Evolutionary conservation across 2,329 filamentous ascomycete genomes (phyloP).

Genomic region (Penicillium paneum): DNA sequence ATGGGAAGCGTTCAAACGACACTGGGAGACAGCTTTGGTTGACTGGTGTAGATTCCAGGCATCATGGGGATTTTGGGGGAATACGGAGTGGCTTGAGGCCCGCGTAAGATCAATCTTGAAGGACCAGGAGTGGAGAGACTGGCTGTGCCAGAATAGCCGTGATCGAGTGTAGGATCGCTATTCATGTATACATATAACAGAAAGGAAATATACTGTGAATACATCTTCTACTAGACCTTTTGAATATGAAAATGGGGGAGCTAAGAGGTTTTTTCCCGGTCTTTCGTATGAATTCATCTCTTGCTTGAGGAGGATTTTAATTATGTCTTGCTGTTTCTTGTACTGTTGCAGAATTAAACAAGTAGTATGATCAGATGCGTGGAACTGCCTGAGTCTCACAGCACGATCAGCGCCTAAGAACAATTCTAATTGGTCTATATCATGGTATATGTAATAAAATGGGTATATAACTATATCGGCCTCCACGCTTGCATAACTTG

Average conservation of each 20-base stretch:
- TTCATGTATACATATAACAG: neutral
- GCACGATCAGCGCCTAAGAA: neutral
- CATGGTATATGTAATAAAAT: neutral
- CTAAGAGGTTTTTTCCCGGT: too few relatives aligned
- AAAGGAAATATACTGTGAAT: neutral
- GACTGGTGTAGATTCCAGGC: slow-evolving; percentile 65
- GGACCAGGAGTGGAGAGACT: slow-evolving; percentile 47
- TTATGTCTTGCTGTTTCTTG: too few relatives aligned
- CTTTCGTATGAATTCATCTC: too few relatives aligned
- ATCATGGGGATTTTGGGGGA: slow-evolving; percentile 62
- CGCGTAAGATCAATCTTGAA: slow-evolving; percentile 51
- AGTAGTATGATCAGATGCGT: neutral
- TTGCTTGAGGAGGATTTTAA: too few relatives aligned
- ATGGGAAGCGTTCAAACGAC: slow-evolving; percentile 54
- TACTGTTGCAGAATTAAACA: too few relatives aligned
- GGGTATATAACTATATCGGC: slow-evolving; percentile 3
- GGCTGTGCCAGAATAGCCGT: slow-evolving; percentile 37
- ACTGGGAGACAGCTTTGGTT: slow-evolving; percentile 66
- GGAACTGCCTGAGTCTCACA: neutral
- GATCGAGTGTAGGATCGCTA: neutral
- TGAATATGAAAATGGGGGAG: neutral
- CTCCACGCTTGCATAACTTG: slow-evolving; percentile 8
- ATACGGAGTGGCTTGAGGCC: slow-evolving; percentile 57
- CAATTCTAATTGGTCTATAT: neutral
- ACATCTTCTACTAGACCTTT: neutral